A percentile compares a stretch with the other conserved stretches of the same genome.
Evolutionary conservation across 805 yeast genomes (phyloP).

Genomic region (Saturnispora sekii): DNA sequence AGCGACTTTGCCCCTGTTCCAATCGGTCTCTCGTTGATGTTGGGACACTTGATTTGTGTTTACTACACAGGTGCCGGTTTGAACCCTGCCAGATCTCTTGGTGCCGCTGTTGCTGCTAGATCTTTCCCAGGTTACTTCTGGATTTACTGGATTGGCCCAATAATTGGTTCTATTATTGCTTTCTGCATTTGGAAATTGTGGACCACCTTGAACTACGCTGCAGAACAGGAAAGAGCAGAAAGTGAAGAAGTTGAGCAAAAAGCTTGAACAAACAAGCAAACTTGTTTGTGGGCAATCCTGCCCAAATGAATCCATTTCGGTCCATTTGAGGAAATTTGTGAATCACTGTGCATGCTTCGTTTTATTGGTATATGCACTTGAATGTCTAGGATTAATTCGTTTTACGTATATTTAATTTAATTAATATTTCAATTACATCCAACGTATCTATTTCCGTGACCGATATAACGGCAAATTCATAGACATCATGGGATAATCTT

Average conservation of each 20-base stretch:
- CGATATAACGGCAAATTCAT: too few species aligned
- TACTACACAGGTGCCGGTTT: conserved; percentile 87
- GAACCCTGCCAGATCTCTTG: conserved; percentile 84
- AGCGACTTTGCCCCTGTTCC: conserved; percentile 74
- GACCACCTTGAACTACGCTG: conserved; percentile 28
- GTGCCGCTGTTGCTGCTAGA: conserved; percentile 55
- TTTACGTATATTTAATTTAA: too few species aligned
- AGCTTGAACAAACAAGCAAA: background rate
- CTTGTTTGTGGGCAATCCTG: background rate
- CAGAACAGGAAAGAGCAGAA: background rate
- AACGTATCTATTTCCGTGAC: too few species aligned
- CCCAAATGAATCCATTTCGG: background rate
- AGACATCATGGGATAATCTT: too few species aligned
- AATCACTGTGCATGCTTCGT: too few species aligned
- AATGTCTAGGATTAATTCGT: too few species aligned
- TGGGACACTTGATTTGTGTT: conserved; percentile 74
- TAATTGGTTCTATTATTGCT: conserved; percentile 60
- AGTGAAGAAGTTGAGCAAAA: background rate
- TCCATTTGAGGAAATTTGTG: background rate
- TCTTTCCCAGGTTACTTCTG: conserved; percentile 78
- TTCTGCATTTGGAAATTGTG: conserved; percentile 58
- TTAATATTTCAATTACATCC: too few species aligned
- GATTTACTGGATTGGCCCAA: conserved; percentile 91
- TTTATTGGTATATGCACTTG: too few species aligned
- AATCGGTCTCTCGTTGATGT: conserved; percentile 73